These are phyloP conservation scores for Suillus subluteus DNA, from an alignment of 768 basidiomycete species.

Conservation along the genomic window DNA sequence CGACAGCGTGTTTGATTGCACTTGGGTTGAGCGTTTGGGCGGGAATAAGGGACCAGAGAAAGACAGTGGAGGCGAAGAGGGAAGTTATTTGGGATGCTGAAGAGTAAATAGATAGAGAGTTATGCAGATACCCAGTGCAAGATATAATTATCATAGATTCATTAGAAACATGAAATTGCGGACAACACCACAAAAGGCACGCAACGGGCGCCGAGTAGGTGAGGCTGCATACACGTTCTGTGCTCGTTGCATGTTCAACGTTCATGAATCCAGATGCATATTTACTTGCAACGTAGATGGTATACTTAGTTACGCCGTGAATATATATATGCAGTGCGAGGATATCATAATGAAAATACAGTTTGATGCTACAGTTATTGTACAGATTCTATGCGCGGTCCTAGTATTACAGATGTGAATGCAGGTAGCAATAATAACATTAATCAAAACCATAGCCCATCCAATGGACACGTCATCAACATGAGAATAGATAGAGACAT, in stretches of 20 bases:
- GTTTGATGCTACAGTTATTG: neutral
- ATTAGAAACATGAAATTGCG: neutral
- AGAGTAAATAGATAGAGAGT: constrained; percentile 7
- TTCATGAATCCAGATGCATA: neutral
- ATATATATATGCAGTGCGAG: neutral
- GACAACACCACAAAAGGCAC: neutral
- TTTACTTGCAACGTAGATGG: neutral
- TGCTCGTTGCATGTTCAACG: neutral
- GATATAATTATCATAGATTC: neutral
- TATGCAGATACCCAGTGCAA: neutral
- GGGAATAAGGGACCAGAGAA: constrained; percentile 38
- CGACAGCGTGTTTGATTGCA: constrained; percentile 38
- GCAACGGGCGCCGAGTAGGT: neutral
- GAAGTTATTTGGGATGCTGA: constrained; percentile 28
- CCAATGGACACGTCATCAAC: neutral
- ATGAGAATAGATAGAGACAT: neutral
- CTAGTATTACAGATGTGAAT: neutral
- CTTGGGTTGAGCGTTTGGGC: constrained; percentile 42
- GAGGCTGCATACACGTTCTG: neutral
- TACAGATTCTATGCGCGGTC: neutral
- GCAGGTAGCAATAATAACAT: constrained; percentile 2
- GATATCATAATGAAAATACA: constrained; percentile 7
- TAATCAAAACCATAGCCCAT: constrained; percentile 3
- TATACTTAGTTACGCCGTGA: neutral
- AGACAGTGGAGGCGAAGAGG: constrained; percentile 36